Conservation (phyloP, 441 rosid species). For the Viola pubescens region DNA sequence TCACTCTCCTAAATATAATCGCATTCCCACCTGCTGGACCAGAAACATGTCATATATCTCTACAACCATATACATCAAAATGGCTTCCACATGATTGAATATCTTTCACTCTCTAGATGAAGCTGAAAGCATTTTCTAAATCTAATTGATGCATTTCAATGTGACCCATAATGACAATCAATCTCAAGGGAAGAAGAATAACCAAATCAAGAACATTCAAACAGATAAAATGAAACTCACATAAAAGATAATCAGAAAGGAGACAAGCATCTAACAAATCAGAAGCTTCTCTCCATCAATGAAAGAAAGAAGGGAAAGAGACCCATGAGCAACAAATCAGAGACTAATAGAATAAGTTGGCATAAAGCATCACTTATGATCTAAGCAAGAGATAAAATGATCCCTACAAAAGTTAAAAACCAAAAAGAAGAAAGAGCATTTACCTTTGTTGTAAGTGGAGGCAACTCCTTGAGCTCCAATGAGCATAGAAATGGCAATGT, state of each 20-base stretch:
- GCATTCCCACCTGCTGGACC: slow-evolving; percentile 32
- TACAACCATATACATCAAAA: background rate
- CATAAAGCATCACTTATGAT: slow-evolving; percentile 53
- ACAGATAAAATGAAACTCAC: slow-evolving; percentile 14
- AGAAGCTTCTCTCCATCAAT: slow-evolving; percentile 2
- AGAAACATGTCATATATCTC: slow-evolving; percentile 18
- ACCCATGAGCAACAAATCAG: slow-evolving; percentile 3
- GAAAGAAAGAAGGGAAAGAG: background rate
- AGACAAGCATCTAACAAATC: slow-evolving; percentile 11
- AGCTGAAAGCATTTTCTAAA: too few species aligned
- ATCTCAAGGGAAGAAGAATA: too few species aligned
- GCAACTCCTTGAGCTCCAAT: slow-evolving; percentile 24
- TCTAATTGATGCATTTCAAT: too few species aligned
- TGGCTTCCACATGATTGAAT: too few species aligned
- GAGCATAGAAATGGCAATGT: slow-evolving; percentile 9
- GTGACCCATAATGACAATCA: too few species aligned
- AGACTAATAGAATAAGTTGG: slow-evolving; percentile 15
- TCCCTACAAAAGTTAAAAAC: slow-evolving; percentile 3
- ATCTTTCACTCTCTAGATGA: too few species aligned
- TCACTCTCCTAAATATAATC: slow-evolving; percentile 13
- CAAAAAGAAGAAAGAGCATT: slow-evolving; percentile 19
- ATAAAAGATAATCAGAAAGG: slow-evolving; percentile 4
- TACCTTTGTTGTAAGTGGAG: slow-evolving; percentile 35
- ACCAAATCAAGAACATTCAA: background rate
- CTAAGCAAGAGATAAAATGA: slow-evolving; percentile 47